Percentiles rank a stretch among this genome's conserved stretches.
phyloP scores from a whole-genome alignment of 2,329 filamentous ascomycete genomes.

The Fusarium sp. region DNA sequence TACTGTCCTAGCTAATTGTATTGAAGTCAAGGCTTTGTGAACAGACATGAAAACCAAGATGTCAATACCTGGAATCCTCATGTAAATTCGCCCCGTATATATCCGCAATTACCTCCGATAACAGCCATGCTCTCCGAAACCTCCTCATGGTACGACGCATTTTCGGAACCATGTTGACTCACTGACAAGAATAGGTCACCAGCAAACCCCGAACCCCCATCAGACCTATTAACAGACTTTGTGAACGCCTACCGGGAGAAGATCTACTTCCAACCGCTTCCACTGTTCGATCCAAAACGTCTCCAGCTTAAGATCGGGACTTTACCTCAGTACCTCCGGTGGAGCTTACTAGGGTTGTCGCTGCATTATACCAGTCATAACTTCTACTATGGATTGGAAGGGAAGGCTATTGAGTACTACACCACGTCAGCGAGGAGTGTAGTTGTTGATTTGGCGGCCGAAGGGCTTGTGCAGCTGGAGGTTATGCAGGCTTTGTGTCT shows the following conservation, averaged over 20 bases:
- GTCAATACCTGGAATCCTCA: not conserved
- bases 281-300: constrained; percentile 10
- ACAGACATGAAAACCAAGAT: not conserved
- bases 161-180: accelerated
- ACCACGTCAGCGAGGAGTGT: constrained; percentile 23
- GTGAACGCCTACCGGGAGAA: constrained; percentile 25
- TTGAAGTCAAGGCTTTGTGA: not conserved
- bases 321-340: constrained; percentile 32
- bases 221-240: constrained; percentile 10
- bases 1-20: not conserved
- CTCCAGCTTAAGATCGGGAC: constrained; percentile 10
- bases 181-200: constrained; percentile 6
- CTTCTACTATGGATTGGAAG: constrained; percentile 28
- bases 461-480: constrained; percentile 19
- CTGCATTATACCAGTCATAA: constrained; percentile 17
- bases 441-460: constrained; percentile 23
- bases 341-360: constrained; percentile 26
- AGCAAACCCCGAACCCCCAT: constrained; percentile 20
- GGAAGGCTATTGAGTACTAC: constrained; percentile 37
- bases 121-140: constrained; percentile 8
- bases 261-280: constrained; percentile 30
- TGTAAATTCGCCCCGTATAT: not conserved
- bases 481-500: constrained; percentile 34
- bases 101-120: constrained; percentile 13
- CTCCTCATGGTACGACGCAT: not conserved